phyloP scores from a whole-genome alignment of 805 yeast species.

The Starmerella floricola region DNA sequence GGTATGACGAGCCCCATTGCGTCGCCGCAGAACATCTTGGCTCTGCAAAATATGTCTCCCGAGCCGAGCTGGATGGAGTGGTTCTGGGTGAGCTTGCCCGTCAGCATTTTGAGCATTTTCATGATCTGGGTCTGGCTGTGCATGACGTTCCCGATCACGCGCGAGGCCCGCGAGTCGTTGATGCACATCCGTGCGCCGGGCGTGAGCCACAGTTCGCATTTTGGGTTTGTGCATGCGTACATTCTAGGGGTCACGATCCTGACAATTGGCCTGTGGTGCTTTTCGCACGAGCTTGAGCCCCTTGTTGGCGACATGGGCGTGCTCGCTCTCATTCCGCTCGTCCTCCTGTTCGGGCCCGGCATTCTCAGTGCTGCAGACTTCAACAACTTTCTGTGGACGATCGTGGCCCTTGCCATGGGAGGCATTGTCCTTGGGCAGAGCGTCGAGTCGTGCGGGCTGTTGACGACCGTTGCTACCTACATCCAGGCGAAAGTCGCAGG shows the following conservation, averaged over 20 bases:
- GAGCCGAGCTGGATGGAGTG: slow-evolving; percentile 83
- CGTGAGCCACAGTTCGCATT: slow-evolving; percentile 33
- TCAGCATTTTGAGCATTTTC: slow-evolving; percentile 48
- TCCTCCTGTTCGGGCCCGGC: slow-evolving; percentile 89
- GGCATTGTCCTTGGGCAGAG: slow-evolving; percentile 94
- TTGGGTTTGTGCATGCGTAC: slow-evolving; percentile 63
- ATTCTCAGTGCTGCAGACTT: slow-evolving; percentile 78
- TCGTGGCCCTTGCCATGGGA: slow-evolving; percentile 93
- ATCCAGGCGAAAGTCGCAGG: slow-evolving; percentile 57
- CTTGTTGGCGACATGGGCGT: slow-evolving; percentile 94
- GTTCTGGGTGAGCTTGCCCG: slow-evolving; percentile 82
- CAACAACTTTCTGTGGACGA: slow-evolving; percentile 94
- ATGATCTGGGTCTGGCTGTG: slow-evolving; percentile 63
- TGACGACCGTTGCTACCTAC: slow-evolving; percentile 59
- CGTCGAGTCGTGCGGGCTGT: slow-evolving; percentile 79
- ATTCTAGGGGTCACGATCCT: slow-evolving; percentile 51
- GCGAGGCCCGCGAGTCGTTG: slow-evolving; percentile 38
- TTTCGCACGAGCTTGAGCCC: slow-evolving; percentile 59
- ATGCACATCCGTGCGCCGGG: slow-evolving; percentile 42
- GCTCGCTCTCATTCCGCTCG: slow-evolving; percentile 76
- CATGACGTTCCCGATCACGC: slow-evolving; percentile 43
- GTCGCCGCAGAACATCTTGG: slow-evolving; percentile 90
- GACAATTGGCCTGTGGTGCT: slow-evolving; percentile 84
- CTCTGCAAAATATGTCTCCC: slow-evolving; percentile 77
- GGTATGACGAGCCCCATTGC: slow-evolving; percentile 98